Conservation (phyloP, 1,284 basidiomycete genomes). For the Apiotrichum akiyoshidainum region DNA sequence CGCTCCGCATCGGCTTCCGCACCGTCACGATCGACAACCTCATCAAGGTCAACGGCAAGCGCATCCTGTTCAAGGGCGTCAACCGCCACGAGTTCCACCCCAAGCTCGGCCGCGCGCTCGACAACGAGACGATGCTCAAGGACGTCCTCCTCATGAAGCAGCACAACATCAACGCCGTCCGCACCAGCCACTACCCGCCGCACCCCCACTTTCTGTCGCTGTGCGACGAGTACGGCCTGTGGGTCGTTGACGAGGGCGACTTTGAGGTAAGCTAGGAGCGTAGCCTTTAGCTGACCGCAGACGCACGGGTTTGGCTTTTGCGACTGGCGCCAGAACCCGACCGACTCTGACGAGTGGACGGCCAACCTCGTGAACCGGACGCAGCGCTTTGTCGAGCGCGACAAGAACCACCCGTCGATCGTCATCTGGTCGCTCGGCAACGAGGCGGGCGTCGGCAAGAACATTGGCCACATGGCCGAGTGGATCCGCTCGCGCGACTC, state of each 20-base stretch:
- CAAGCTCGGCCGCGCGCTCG: constrained; percentile 18
- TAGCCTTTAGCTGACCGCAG: neutral
- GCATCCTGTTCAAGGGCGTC: constrained; percentile 25
- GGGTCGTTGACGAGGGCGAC: constrained; percentile 33
- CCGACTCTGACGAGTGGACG: constrained; percentile 12
- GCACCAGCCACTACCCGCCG: constrained; percentile 27
- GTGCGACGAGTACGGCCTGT: constrained; percentile 31
- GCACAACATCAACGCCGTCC: constrained; percentile 32
- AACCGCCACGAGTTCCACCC: constrained; percentile 31
- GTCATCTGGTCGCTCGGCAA: constrained; percentile 31
- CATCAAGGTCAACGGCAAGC: constrained; percentile 28
- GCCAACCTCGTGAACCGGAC: constrained; percentile 21
- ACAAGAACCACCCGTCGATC: constrained; percentile 32
- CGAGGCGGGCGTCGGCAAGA: constrained; percentile 27
- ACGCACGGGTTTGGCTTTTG: constrained; percentile 27
- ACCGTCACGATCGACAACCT: constrained; percentile 21
- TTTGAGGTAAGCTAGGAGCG: constrained; percentile 7
- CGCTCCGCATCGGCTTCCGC: constrained; percentile 25
- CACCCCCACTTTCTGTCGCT: constrained; percentile 25
- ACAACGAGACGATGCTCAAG: constrained; percentile 21
- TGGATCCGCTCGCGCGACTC: constrained; percentile 17
- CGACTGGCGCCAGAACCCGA: constrained; percentile 21
- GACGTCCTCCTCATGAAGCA: constrained; percentile 29
- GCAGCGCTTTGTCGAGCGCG: constrained; percentile 26
- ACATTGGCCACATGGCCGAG: constrained; percentile 20